Base-by-base conservation (phyloP, 345 rosid genomes). In the Viola odorata region DNA sequence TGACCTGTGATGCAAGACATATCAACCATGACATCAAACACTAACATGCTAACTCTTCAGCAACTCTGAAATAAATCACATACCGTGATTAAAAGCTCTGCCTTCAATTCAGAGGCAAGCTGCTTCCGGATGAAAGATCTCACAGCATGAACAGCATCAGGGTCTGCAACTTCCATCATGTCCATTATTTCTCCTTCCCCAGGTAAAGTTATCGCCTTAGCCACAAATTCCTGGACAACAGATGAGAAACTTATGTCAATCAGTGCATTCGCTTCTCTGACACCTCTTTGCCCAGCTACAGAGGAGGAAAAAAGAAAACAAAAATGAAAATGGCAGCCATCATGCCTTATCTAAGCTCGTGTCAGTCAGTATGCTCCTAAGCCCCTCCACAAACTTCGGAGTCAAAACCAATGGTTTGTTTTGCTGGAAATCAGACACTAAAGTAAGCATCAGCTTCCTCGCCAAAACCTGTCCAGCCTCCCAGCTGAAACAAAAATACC, bases 111-210 rank as follows among this genome's bases (percentile, higher is more conserved):
- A 65, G 84, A 76, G 41, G 97, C 99, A 75, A 94, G 85, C 69
- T 85, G 91, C 75, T 94, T 91, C 83, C 81, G 77, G 67, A 91
- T 80, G 70, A 94, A 94, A 55, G 68, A 73, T 65, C 96, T 83
- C 71, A 94, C 99, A 44, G 95, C 86, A 72, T 91, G 95, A 56
- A 94, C 99, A 54, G 96, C 96, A 78, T 88, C 96, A 53, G 97
- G 99, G 70, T 91, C 97, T n/a, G 97, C 99, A 76, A 94, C 87
- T 3, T 73, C 78, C 95, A 91, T 91, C 95, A 94, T 71, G 78
- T 94, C 99, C 99, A 94, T 95, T 61, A 94, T 85, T 82, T 94
- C 99, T 53, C 96, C 96, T 68, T 88, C 96, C 70, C 96, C 88
- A 10, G 99, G 99, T 11, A 91, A 62, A 64, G 97, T 90, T 61